These are phyloP conservation scores for Retiboletus fuscus DNA, from an alignment of 1,284 basidiomycete genomes.

Conservation along the genomic window DNA sequence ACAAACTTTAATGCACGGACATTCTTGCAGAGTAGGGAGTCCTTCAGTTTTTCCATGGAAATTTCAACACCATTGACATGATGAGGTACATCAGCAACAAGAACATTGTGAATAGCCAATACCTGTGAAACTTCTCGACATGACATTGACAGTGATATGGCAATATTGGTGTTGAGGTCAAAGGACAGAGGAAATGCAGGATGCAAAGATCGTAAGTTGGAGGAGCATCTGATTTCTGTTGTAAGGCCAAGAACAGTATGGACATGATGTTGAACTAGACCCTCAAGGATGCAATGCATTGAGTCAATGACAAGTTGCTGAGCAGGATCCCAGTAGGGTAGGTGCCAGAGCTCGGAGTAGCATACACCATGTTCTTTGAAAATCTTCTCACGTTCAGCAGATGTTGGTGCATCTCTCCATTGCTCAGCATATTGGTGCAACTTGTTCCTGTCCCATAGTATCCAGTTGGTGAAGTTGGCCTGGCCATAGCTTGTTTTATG, in stretches of 20 bases:
- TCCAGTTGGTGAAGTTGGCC: constrained; percentile 30
- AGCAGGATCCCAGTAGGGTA: constrained; percentile 38
- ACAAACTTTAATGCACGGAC: constrained; percentile 7
- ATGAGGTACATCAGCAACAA: background rate
- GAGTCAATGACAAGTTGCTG: constrained; percentile 32
- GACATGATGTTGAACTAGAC: constrained; percentile 15
- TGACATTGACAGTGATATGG: background rate
- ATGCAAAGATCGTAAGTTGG: background rate
- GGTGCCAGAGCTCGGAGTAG: constrained; percentile 26
- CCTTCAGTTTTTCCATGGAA: background rate
- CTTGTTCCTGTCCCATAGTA: constrained; percentile 12
- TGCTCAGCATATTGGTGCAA: constrained; percentile 8
- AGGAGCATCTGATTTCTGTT: background rate
- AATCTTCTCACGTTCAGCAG: constrained; percentile 12
- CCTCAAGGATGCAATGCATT: constrained; percentile 38
- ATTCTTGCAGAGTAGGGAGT: constrained; percentile 12
- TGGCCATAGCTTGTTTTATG: background rate
- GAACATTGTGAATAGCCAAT: background rate
- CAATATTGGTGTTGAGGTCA: background rate
- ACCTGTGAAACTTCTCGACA: background rate
- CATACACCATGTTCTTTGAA: constrained; percentile 32
- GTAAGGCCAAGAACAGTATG: background rate
- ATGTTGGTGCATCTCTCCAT: constrained; percentile 22
- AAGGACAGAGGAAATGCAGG: background rate
- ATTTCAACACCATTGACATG: background rate